Evolutionary conservation across 1,139 yeast species (phyloP).

Genomic region (Nakaseomyces uthaithaninus): DNA sequence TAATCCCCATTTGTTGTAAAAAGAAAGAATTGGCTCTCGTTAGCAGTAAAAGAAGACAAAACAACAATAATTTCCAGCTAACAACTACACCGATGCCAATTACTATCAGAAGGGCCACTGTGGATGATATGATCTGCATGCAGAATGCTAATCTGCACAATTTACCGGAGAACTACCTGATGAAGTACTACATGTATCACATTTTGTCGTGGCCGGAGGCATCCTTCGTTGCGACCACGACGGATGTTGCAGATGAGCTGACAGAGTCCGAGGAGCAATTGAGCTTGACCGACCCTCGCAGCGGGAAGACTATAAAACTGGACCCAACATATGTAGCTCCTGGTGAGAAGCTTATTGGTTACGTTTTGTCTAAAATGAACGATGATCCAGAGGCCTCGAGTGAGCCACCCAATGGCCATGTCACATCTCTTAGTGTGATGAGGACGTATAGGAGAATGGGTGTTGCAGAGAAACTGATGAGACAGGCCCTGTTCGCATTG

Average conservation of each 20-base stretch:
- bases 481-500: slow-evolving; percentile 72
- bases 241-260: slow-evolving; percentile 34
- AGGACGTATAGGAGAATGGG: slow-evolving; percentile 94
- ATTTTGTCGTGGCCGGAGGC: slow-evolving; percentile 96
- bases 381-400: slow-evolving; percentile 65
- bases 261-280: slow-evolving; percentile 27
- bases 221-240: slow-evolving; percentile 87
- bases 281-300: slow-evolving; percentile 15
- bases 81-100: slow-evolving; percentile 49
- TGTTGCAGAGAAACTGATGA: slow-evolving; percentile 85
- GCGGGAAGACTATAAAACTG: slow-evolving; percentile 32
- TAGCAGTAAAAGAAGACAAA: neutral
- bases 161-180: slow-evolving; percentile 87
- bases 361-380: slow-evolving; percentile 92
- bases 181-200: slow-evolving; percentile 91
- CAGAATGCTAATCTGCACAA: slow-evolving; percentile 91
- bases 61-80: too few species aligned
- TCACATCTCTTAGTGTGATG: slow-evolving; percentile 90
- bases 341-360: slow-evolving; percentile 84
- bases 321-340: slow-evolving; percentile 48
- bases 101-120: slow-evolving; percentile 82
- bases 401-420: slow-evolving; percentile 84
- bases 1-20: too few species aligned
- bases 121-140: slow-evolving; percentile 85
- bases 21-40: too few species aligned